Percentiles rank a stretch among this genome's conserved stretches.
Evolutionary conservation across 2,329 filamentous ascomycete species (phyloP).

Genomic region (Alternaria atra): DNA sequence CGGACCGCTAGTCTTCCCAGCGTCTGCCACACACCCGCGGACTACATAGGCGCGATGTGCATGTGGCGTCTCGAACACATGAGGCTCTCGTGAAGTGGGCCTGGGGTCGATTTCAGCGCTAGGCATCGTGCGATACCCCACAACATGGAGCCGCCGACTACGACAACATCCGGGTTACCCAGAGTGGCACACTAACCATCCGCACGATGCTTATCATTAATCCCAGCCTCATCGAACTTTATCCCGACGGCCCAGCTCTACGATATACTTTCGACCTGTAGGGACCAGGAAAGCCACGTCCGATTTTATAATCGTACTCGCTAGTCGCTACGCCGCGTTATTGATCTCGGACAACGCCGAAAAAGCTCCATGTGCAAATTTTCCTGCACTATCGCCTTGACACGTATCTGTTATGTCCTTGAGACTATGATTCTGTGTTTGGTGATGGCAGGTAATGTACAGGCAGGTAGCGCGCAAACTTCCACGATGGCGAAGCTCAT

Average conservation of each 20-base stretch:
- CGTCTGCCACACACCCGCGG: neutral
- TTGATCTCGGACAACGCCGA: neutral
- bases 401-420: neutral
- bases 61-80: neutral
- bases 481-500: no score
- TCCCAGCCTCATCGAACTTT: neutral
- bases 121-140: conserved; percentile 1
- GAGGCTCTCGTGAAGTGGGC: neutral
- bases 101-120: neutral
- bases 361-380: neutral
- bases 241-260: neutral
- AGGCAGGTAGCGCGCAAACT: no score
- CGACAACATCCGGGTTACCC: neutral
- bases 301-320: neutral
- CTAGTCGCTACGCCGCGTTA: neutral
- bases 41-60: neutral
- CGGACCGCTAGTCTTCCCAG: neutral
- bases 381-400: neutral
- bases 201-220: neutral
- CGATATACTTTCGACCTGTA: neutral
- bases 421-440: neutral
- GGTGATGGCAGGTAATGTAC: no score
- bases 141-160: neutral
- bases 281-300: neutral
- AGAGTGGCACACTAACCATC: neutral